Evolutionary conservation across 73 alveolate species (phyloP).

Genomic region (Tetrahymena elliotti): DNA sequence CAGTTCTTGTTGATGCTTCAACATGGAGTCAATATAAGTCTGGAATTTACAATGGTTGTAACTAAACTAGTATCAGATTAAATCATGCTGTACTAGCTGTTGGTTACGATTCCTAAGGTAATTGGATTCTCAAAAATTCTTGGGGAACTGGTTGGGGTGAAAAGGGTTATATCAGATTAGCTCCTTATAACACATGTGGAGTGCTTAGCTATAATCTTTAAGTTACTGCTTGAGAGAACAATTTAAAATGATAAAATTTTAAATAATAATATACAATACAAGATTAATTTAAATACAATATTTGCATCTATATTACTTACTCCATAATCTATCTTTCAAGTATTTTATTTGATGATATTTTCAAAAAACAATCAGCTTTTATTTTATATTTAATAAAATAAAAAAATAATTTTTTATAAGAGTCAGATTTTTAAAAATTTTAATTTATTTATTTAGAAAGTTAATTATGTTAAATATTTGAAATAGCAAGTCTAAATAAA

Average conservation of each 20-base stretch:
- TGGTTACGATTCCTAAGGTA: not conserved
- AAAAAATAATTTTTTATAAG: too few species aligned
- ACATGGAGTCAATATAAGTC: not conserved
- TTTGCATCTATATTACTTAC: too few species aligned
- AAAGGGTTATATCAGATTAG: not conserved
- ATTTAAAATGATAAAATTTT: slow-evolving; percentile 1
- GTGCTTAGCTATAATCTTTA: not conserved
- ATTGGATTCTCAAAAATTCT: not conserved
- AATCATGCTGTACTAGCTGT: not conserved
- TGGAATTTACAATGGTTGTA: not conserved
- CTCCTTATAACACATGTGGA: not conserved
- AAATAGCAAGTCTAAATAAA: too few species aligned
- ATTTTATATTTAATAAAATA: too few species aligned
- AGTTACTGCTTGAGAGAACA: not conserved
- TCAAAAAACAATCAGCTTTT: too few species aligned
- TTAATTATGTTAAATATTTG: too few species aligned
- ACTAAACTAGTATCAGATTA: not conserved
- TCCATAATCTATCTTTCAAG: too few species aligned
- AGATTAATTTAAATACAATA: not conserved
- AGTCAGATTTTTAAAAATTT: too few species aligned
- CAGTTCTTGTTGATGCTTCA: not conserved
- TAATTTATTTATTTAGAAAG: too few species aligned
- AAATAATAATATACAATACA: not conserved
- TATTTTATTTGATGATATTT: too few species aligned
- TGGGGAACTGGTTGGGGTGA: not conserved